phyloP scores from a whole-genome alignment of 148 eudicot genomes.

The Vaccinium corymbosum region DNA sequence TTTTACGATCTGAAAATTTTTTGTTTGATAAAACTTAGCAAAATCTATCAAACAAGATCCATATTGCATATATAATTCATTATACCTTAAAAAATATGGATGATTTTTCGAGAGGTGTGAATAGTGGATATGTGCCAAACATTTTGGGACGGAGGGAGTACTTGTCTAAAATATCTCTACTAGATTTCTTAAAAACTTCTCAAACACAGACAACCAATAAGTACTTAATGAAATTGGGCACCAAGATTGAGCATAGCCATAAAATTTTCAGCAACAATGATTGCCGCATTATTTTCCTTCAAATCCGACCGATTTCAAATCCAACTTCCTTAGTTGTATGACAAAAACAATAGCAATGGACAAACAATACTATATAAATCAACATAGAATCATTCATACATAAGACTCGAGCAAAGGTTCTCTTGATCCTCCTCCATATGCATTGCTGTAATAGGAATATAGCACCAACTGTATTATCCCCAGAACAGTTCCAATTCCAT shows the following conservation, averaged over 20 bases:
- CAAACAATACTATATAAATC: background rate
- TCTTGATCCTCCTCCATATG: slow-evolving; percentile 19
- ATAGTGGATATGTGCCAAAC: no score
- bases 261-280: background rate
- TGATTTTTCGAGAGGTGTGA: no score
- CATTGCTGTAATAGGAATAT: slow-evolving; percentile 34
- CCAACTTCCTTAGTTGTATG: background rate
- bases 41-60: no score
- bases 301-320: background rate
- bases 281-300: background rate
- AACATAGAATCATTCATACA: background rate
- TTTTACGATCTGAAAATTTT: no score
- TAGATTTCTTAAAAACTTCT: background rate
- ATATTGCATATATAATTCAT: no score
- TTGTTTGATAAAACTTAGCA: no score
- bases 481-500: slow-evolving; percentile 44
- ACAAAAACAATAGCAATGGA: slow-evolving; percentile 16
- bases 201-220: background rate
- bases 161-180: background rate
- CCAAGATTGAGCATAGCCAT: background rate
- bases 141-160: no score
- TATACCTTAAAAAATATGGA: no score
- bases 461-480: slow-evolving; percentile 39
- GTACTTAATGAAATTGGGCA: background rate
- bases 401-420: slow-evolving; percentile 35